Conservation (phyloP, 208 protist genomes). For the Herpetomonas samuelpessoai region DNA sequence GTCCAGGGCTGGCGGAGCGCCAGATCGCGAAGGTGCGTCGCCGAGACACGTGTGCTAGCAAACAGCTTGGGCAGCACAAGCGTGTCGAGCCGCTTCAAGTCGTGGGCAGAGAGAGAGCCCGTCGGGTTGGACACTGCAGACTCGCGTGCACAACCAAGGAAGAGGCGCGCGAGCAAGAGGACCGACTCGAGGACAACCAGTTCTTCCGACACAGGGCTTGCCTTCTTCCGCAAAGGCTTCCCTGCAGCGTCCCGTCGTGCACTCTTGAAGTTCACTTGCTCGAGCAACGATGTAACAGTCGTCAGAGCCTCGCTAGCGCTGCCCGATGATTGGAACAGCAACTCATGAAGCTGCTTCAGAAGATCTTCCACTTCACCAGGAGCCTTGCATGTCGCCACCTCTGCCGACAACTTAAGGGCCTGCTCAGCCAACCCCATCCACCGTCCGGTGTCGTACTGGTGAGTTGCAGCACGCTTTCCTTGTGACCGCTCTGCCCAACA, state of each 20-base stretch:
- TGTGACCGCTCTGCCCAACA: too few species aligned
- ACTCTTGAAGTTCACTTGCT: too few species aligned
- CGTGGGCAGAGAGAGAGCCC: not conserved
- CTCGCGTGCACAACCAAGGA: not conserved
- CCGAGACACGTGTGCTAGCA: not conserved
- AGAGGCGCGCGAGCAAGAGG: conserved; percentile 2
- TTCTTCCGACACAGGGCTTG: not conserved
- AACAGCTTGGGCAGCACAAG: not conserved
- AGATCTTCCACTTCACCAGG: conserved; percentile 5
- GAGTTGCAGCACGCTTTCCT: too few species aligned
- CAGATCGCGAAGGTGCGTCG: not conserved
- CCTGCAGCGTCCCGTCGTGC: too few species aligned
- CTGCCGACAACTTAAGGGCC: not conserved
- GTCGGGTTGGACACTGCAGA: not conserved
- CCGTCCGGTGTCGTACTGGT: too few species aligned
- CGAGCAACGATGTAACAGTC: too few species aligned
- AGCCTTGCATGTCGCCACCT: not conserved
- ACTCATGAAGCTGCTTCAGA: conserved; percentile 16
- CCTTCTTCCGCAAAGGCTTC: too few species aligned
- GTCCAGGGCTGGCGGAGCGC: not conserved
- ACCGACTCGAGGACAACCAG: not conserved
- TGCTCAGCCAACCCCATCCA: too few species aligned
- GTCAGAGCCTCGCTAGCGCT: too few species aligned
- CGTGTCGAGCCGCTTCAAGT: not conserved
- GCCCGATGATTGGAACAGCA: conserved; percentile 1